Evolutionary conservation across 83 land plant genomes (phyloP), one percentile per base, ranked within the genome.

Genomic region (Picea abies): DNA sequence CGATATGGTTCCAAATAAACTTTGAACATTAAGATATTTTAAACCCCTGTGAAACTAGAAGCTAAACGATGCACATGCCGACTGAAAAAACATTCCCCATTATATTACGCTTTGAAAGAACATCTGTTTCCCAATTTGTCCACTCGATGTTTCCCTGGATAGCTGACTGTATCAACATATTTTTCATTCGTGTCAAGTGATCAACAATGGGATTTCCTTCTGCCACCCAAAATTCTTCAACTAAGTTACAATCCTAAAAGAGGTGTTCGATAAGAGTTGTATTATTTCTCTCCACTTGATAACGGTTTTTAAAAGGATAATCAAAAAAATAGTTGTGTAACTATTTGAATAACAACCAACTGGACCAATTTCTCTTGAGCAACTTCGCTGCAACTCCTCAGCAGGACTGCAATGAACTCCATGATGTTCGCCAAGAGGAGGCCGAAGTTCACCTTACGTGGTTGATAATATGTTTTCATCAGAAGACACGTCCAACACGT

Each of bases 241-340:
- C 84, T 83, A 98, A 84, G 78, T 92, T 78, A 80, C 99, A 98
- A 41, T 93, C 97, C 62, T 82, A 82, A 65, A 97, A 90, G 23
- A 98, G 80, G 88, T 96, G 98, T n/a, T 96, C 94, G 49, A 89
- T 44, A 68, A 98, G 85, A n/a, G n/a, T n/a, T n/a, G n/a, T n/a
- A n/a, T n/a, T n/a, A n/a, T n/a, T n/a, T n/a, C n/a, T n/a, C n/a
- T 98, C 98, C 79, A 98, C 96, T 71, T 96, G 96, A 79, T 94
- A 98, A 96, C 76, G 94, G 86, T 61, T n/a, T n/a, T n/a, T n/a
- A n/a, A n/a, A n/a, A n/a, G n/a, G n/a, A n/a, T n/a, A n/a, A n/a
- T n/a, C n/a, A n/a, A n/a, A n/a, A n/a, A n/a, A n/a, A n/a, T n/a
- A n/a, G n/a, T n/a, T n/a, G n/a, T 93, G 88, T 70, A 96, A 58